Percentiles rank a stretch among this genome's conserved stretches.
Conservation (phyloP, 352 stramenopile genomes). For the Globisporangium heterothallicum region DNA sequence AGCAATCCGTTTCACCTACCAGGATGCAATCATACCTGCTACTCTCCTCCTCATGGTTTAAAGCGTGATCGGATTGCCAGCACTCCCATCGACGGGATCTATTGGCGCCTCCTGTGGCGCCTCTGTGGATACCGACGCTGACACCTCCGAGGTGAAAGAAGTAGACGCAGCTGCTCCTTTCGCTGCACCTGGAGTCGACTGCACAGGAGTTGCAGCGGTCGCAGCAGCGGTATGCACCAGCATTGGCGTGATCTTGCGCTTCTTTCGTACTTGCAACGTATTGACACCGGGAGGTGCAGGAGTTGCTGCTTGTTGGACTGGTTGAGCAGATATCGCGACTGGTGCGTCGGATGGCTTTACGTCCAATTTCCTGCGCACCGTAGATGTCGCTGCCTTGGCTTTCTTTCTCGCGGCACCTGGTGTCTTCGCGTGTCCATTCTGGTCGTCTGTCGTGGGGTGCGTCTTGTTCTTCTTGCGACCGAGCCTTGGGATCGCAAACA, state of each 20-base stretch:
- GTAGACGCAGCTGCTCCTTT: neutral
- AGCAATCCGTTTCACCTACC: too few relatives aligned
- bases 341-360: conserved; percentile 1
- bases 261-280: conserved; percentile 77
- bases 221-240: conserved; percentile 16
- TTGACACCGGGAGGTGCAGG: conserved; percentile 30
- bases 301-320: conserved; percentile 9
- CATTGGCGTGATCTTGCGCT: conserved; percentile 65
- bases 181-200: neutral
- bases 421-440: neutral
- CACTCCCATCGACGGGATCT: neutral
- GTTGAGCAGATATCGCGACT: neutral
- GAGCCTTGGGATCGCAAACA: conserved; percentile 63
- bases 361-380: conserved; percentile 16
- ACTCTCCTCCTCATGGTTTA: neutral
- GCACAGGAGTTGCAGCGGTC: neutral
- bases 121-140: neutral
- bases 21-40: neutral
- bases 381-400: conserved; percentile 11
- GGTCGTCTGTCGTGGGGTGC: neutral
- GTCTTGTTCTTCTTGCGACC: conserved; percentile 51
- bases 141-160: too few relatives aligned
- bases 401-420: conserved; percentile 24
- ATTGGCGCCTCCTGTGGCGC: neutral
- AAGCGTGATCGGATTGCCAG: conserved; percentile 4